Percentiles rank a stretch among this genome's conserved stretches.
Conservation (phyloP, 176 grass and related monocot genomes). For the Juncus inflexus region DNA sequence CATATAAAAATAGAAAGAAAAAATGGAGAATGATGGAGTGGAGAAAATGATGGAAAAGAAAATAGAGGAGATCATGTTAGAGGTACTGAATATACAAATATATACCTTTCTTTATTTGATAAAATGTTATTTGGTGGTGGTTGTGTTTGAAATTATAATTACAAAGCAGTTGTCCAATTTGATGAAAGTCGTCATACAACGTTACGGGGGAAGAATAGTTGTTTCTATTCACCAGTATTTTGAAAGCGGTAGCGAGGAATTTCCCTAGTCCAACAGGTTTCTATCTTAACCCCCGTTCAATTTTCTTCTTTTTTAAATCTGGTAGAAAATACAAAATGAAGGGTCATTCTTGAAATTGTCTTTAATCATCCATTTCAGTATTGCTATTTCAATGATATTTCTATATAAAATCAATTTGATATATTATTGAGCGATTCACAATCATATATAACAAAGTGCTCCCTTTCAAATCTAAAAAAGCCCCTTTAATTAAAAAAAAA, state of each 20-base stretch:
- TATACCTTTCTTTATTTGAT: not conserved
- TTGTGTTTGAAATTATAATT: no score
- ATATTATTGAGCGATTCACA: not conserved
- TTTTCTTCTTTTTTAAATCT: no score
- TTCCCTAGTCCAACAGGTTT: constrained; percentile 76
- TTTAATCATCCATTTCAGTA: no score
- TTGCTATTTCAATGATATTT: no score
- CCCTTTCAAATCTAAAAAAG: no score
- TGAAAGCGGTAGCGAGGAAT: constrained; percentile 68
- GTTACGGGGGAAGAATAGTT: constrained; percentile 58
- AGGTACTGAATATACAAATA: constrained; percentile 50
- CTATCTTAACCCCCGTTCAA: not conserved
- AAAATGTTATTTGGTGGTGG: constrained; percentile 11
- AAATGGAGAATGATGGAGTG: constrained; percentile 28
- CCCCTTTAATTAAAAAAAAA: no score
- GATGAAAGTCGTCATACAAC: constrained; percentile 71
- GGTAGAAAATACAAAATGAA: no score
- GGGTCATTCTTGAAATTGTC: no score
- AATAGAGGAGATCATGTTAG: constrained; percentile 60
- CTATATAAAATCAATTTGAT: not conserved
- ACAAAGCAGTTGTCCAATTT: constrained; percentile 55
- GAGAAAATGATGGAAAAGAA: no score
- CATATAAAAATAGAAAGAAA: no score
- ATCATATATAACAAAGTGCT: no score
- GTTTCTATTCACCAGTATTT: constrained; percentile 82